Conservation (phyloP, 805 yeast species). For the Metschnikowia drakensbergensis region DNA sequence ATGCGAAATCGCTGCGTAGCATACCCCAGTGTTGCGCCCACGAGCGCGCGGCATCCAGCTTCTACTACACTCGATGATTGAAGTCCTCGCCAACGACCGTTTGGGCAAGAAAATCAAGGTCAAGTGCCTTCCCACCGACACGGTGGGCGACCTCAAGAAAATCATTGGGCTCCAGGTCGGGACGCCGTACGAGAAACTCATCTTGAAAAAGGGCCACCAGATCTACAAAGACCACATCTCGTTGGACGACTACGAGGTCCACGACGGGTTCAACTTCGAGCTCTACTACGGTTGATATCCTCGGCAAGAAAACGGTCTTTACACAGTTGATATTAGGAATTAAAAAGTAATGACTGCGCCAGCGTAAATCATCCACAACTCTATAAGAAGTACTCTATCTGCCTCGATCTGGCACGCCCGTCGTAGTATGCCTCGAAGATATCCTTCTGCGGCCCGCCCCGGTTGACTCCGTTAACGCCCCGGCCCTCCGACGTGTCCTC, state of each 20-base stretch:
- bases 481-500: slow-evolving; percentile 46
- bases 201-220: slow-evolving; percentile 81
- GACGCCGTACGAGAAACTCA: slow-evolving; percentile 57
- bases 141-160: slow-evolving; percentile 86
- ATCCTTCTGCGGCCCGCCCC: slow-evolving; percentile 14
- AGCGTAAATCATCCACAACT: slow-evolving; percentile 3
- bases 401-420: slow-evolving; percentile 30
- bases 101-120: slow-evolving; percentile 85
- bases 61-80: slow-evolving; percentile 29
- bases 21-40: not conserved
- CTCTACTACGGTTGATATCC: slow-evolving; percentile 57
- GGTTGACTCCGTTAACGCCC: slow-evolving; percentile 33
- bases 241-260: slow-evolving; percentile 91
- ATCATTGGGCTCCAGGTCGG: slow-evolving; percentile 82
- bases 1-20: no score
- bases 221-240: slow-evolving; percentile 86
- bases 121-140: slow-evolving; percentile 81
- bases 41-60: not conserved
- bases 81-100: slow-evolving; percentile 46
- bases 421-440: slow-evolving; percentile 27
- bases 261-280: slow-evolving; percentile 83
- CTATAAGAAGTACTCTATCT: slow-evolving; percentile 51
- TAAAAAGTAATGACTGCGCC: slow-evolving; percentile 3
- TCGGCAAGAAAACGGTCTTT: no score
- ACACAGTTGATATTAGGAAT: not conserved